Evolutionary conservation across 345 rosid species (phyloP).

Genomic region (Adansonia digitata): DNA sequence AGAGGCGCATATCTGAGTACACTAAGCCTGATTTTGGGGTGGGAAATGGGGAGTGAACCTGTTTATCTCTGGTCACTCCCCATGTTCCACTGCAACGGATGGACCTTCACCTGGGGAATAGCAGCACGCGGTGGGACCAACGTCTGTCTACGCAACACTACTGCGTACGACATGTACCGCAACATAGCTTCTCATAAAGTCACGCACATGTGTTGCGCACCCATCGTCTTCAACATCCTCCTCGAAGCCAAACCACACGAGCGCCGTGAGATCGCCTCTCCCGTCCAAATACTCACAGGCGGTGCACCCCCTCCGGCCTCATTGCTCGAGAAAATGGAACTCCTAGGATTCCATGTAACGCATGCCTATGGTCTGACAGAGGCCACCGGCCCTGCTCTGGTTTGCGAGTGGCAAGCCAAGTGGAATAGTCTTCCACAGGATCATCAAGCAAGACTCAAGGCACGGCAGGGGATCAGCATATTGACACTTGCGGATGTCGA

Average conservation of each 20-base stretch:
- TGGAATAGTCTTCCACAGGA: conserved; percentile 45
- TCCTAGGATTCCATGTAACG: conserved; percentile 56
- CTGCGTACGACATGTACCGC: conserved; percentile 41
- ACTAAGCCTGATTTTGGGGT: conserved; percentile 47
- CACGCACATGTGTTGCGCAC: conserved; percentile 81
- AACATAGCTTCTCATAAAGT: conserved; percentile 48
- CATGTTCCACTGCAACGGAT: conserved; percentile 80
- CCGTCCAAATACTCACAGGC: conserved; percentile 63
- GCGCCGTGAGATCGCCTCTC: conserved; percentile 22
- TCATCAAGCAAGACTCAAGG: conserved; percentile 41
- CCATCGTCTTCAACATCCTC: conserved; percentile 61
- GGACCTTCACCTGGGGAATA: conserved; percentile 76
- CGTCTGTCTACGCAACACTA: conserved; percentile 57
- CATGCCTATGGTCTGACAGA: conserved; percentile 80
- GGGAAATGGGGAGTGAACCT: conserved; percentile 61
- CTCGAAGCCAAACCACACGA: conserved; percentile 44
- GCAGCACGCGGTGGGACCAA: conserved; percentile 79
- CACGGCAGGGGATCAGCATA: conserved; percentile 60
- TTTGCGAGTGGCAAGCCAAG: conserved; percentile 66
- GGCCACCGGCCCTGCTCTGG: conserved; percentile 62
- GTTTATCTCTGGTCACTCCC: conserved; percentile 82
- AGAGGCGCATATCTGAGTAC: conserved; percentile 70
- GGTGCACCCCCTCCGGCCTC: conserved; percentile 77
- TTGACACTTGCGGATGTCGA: conserved; percentile 63
- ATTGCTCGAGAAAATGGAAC: conserved; percentile 41